phyloP scores from a whole-genome alignment of 345 rosid genomes.

The Turritis glabra region DNA sequence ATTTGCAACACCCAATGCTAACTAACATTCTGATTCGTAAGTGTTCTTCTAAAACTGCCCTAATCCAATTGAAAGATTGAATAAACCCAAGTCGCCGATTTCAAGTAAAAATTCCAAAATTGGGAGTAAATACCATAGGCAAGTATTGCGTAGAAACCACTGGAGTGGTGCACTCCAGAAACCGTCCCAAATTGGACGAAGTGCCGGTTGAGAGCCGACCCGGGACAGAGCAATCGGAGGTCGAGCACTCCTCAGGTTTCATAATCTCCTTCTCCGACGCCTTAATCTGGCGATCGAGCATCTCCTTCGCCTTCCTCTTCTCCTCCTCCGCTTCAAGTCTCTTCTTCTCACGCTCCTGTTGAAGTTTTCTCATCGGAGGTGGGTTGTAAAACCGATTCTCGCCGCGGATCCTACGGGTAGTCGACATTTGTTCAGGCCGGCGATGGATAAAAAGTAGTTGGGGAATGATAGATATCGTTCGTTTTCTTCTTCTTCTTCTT shows the following conservation, averaged over 20 bases:
- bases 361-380: constrained; percentile 47
- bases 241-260: constrained; percentile 44
- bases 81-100: not conserved
- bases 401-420: constrained; percentile 40
- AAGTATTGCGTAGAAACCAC: constrained; percentile 56
- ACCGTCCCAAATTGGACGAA: constrained; percentile 74
- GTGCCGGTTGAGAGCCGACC: constrained; percentile 25
- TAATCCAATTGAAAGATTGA: not conserved
- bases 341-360: constrained; percentile 39
- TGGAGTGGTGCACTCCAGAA: constrained; percentile 79
- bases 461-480: not conserved
- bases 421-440: constrained; percentile 31
- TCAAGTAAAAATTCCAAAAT: not conserved
- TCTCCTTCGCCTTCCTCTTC: constrained; percentile 19
- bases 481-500: constrained; percentile 10
- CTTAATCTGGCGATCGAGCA: constrained; percentile 13
- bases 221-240: constrained; percentile 45
- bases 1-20: not conserved
- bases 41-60: not conserved
- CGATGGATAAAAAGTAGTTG: constrained; percentile 18
- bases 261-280: constrained; percentile 27
- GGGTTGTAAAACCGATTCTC: constrained; percentile 59
- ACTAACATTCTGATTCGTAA: not conserved
- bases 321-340: constrained; percentile 34
- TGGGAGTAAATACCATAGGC: constrained; percentile 56